Evolutionary conservation across 345 rosid species (phyloP).

Genomic region (Rhodamnia argentea): DNA sequence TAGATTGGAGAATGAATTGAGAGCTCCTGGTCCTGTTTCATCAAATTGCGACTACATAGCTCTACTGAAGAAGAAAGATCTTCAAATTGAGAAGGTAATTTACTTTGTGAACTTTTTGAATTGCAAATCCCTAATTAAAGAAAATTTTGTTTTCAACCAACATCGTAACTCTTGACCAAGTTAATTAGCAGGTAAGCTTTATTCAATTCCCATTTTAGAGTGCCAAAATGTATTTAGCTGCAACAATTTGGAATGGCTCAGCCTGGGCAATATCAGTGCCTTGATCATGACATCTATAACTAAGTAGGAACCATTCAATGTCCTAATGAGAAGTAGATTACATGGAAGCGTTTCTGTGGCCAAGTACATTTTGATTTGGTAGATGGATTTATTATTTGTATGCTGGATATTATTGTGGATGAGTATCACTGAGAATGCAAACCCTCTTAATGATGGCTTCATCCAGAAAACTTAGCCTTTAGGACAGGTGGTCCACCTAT

Average conservation of each 20-base stretch:
- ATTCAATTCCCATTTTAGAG: background rate
- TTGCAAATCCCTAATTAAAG: background rate
- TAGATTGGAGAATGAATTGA: conserved; percentile 86
- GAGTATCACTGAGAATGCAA: background rate
- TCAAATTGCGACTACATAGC: conserved; percentile 53
- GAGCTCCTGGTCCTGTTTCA: conserved; percentile 47
- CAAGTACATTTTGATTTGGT: background rate
- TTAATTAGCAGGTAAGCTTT: background rate
- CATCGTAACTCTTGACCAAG: background rate
- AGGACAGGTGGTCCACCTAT: background rate
- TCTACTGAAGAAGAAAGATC: conserved; percentile 72
- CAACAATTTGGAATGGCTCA: background rate
- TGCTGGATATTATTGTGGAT: background rate
- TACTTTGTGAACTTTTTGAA: background rate
- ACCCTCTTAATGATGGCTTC: background rate
- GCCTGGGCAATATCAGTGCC: background rate
- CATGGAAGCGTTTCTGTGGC: background rate
- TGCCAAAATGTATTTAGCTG: background rate
- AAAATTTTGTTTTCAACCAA: background rate
- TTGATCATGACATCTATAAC: background rate
- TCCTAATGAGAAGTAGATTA: background rate
- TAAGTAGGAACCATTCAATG: background rate
- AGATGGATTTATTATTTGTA: background rate
- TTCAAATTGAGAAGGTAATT: conserved; percentile 82
- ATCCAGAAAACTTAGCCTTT: background rate